Evolutionary conservation across 2,329 filamentous ascomycete species (phyloP).

Genomic region (Blastomyces gilchristii): DNA sequence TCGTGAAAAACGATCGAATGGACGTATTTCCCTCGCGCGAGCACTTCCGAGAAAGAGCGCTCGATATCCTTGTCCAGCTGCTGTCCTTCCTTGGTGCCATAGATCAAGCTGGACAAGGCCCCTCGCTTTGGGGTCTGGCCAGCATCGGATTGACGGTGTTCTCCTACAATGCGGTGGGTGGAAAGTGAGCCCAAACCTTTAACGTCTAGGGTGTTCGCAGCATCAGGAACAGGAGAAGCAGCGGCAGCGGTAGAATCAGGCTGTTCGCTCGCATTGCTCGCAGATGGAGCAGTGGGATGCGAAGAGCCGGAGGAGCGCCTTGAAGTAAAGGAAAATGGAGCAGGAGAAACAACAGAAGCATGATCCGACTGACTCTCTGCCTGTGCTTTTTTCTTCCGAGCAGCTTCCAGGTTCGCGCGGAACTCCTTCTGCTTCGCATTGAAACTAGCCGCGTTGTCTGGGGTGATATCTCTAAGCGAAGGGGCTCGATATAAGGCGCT

Average conservation of each 20-base stretch:
- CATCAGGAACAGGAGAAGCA: slow-evolving; percentile 29
- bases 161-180: slow-evolving; percentile 41
- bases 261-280: slow-evolving; percentile 37
- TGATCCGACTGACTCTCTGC: slow-evolving; percentile 68
- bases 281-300: slow-evolving; percentile 36
- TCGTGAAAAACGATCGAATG: slow-evolving; percentile 96
- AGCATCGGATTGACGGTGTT: slow-evolving; percentile 41
- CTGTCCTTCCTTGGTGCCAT: slow-evolving; percentile 90
- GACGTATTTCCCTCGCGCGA: slow-evolving; percentile 94
- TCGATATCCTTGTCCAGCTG: slow-evolving; percentile 94
- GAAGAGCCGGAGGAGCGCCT: slow-evolving; percentile 20
- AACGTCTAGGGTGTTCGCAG: slow-evolving; percentile 32
- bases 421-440: slow-evolving; percentile 76
- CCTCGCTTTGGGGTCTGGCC: slow-evolving; percentile 53
- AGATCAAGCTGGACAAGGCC: slow-evolving; percentile 77
- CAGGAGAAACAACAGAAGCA: slow-evolving; percentile 37
- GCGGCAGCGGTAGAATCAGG: slow-evolving; percentile 25
- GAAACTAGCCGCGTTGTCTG: slow-evolving; percentile 63
- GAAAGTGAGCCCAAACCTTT: slow-evolving; percentile 52
- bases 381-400: slow-evolving; percentile 64
- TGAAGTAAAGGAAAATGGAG: slow-evolving; percentile 29
- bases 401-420: slow-evolving; percentile 66
- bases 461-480: slow-evolving; percentile 75
- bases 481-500: slow-evolving; percentile 48
- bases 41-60: slow-evolving; percentile 86